Base-by-base conservation (phyloP, 306 rosid species). In the Sphenostylis stenocarpa region DNA sequence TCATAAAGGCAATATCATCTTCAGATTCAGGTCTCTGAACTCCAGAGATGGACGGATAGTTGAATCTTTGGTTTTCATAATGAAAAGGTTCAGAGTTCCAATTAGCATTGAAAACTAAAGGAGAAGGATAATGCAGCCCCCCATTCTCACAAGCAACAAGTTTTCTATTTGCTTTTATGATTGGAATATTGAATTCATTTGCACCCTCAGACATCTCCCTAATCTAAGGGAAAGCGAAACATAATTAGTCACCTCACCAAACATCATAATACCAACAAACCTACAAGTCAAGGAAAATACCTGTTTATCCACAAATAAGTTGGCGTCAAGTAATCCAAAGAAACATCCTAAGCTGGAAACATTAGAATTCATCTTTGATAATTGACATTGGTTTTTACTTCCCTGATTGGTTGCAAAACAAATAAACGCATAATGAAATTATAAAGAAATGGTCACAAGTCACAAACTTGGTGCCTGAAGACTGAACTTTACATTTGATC, bases 1-100 rank as follows among this genome's bases (percentile, higher is more conserved):
- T 88, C 87, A 93, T 86, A 74, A 87, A 91, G 26, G 91, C 93
- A 72, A 93, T 78, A 38, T 88, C 97, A 65, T 91, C 89, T 60
- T 91, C 93, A 61, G 84, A 84, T 58, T 72, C 60, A 16, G 98
- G 98, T 75, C 79, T 89, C 77, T 69, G 71, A 34, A 78, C 78
- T 57, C 73, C 70, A 20, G 66, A 14, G 21, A 65, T 31, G 56
- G 83, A 70, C 68, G 97, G 93, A 73, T 83, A 82, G 5, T 19
- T 78, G 80, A 91, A 91, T 51, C 63, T 90, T 82, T 75, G 56
- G 39, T 67, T 79, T 45, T 9, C 69, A 16, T 51, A 7, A 56
- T 28, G 83, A 24, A 47, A 17, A 7, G 70, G 45, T 75, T 24
- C 76, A 28, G 48, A n/a, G 4, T 76, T 75, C 96, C 96, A 92